These are phyloP conservation scores for Psilocybe subaeruginosa DNA, from an alignment of 768 basidiomycete species.

Conservation along the genomic window DNA sequence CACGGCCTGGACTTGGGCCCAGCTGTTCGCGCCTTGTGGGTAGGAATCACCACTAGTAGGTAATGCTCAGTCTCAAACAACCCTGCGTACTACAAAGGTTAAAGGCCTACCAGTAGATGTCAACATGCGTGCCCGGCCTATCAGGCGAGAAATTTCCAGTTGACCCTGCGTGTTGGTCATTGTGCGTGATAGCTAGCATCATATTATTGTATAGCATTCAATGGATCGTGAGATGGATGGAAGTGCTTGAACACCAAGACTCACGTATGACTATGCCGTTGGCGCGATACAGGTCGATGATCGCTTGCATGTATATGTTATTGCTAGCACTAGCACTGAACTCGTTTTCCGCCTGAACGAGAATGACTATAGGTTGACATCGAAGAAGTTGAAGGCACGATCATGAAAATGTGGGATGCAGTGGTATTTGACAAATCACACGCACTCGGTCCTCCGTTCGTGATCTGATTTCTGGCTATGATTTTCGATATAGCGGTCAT, in stretches of 20 bases:
- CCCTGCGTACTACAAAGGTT: not conserved
- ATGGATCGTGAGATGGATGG: too few species aligned
- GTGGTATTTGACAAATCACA: not conserved
- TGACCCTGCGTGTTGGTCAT: constrained; percentile 51
- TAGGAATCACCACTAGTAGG: constrained; percentile 50
- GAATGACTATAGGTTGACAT: constrained; percentile 37
- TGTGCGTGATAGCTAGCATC: constrained; percentile 45
- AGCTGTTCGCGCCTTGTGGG: constrained; percentile 48
- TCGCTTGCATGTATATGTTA: constrained; percentile 52
- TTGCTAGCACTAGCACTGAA: constrained; percentile 44
- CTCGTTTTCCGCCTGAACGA: constrained; percentile 60
- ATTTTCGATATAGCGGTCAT: constrained; percentile 51
- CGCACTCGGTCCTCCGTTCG: constrained; percentile 60
- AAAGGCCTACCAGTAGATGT: constrained; percentile 47
- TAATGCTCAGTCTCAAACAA: not conserved
- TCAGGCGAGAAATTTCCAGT: constrained; percentile 56
- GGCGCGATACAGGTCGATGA: constrained; percentile 45
- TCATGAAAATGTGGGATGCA: too few species aligned
- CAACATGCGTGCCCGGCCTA: constrained; percentile 42
- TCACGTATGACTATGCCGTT: constrained; percentile 52
- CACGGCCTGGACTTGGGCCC: constrained; percentile 52
- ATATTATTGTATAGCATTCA: too few species aligned
- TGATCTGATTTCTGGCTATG: constrained; percentile 57
- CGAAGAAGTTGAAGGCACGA: too few species aligned
- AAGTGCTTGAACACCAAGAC: constrained; percentile 13